Conservation (phyloP, 768 basidiomycete species). For the Hypsizygus marmoreus region DNA sequence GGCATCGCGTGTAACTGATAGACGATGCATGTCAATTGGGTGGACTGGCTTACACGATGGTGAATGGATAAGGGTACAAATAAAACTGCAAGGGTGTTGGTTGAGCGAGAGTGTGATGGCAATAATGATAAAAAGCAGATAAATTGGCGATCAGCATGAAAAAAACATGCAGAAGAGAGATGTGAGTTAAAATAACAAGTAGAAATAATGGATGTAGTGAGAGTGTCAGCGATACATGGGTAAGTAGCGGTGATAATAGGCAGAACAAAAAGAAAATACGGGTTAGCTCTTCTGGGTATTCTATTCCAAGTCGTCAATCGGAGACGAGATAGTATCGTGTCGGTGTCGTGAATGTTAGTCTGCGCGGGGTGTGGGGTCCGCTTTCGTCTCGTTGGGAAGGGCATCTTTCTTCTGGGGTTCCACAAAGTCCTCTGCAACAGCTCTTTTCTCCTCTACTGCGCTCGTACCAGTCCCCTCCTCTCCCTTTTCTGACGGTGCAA, state of each 20-base stretch:
- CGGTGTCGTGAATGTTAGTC: conserved; percentile 7
- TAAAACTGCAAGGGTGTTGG: too few species aligned
- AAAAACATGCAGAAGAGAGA: too few species aligned
- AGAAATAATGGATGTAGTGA: conserved; percentile 10
- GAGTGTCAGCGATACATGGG: conserved; percentile 18
- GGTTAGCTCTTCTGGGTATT: conserved; percentile 16
- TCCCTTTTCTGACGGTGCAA: background rate
- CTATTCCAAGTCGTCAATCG: conserved; percentile 4
- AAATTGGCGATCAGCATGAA: too few species aligned
- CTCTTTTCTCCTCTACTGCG: conserved; percentile 6
- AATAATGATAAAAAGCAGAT: too few species aligned
- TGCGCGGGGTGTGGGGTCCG: conserved; percentile 1
- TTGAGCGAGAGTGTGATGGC: too few species aligned
- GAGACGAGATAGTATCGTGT: conserved; percentile 10
- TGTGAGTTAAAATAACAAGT: too few species aligned
- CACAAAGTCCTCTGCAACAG: background rate
- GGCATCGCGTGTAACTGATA: too few species aligned
- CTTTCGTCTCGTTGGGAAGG: conserved; percentile 1
- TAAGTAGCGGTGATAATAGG: background rate
- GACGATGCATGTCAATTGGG: too few species aligned
- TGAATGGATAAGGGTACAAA: too few species aligned
- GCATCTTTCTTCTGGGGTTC: background rate
- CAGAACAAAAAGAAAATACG: conserved; percentile 10
- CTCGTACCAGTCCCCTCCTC: background rate
- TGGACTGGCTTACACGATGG: too few species aligned